Base-by-base conservation (phyloP, 176 grass and related monocot genomes). In the Ampelocalamus luodianensis region DNA sequence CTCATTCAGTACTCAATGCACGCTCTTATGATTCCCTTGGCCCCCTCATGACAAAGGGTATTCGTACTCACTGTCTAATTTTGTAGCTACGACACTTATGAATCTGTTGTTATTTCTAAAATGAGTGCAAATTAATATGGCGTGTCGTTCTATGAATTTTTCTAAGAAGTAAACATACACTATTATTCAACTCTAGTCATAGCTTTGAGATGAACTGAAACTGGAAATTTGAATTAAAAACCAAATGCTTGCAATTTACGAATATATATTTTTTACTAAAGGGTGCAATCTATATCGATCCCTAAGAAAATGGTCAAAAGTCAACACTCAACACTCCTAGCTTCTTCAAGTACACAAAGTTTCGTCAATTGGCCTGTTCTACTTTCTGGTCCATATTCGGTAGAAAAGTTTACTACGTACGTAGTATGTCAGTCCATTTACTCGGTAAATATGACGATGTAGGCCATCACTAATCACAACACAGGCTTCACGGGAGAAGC, bases 381-480 rank as follows among this genome's bases (percentile, higher is more conserved):
- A 45, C 8, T 56, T 54, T 81, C 42, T 36, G 61, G 27, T 69
- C 63, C 23, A 42, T 39, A 50, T 20, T 85, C 17, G 8, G 17
- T 37, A 27, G 29, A 71, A 13, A 59, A 56, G 2, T 44, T 44
- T 27, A 18, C 17, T 22, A 37, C 11, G 38, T 69, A 78, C 43
- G 10, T 62, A 42, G 32, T 22, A 42, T 42, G 71, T 14, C 42
- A 4, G 62, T 80, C 58, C 48, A 64, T 70, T 72, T 71, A 74
- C 65, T 56, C 46, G 69, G 13, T 54, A 43, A 53, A 23, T 32
- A 71, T 55, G 44, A 37, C 66, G 81, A 84, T 79, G 67, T 66
- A 58, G 66, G 32, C 74, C 24, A 63, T 83, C 43, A 17, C 66
- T 62, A n/a, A 63, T 78, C 88, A 65, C 59, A 83, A 55, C 9